These are phyloP conservation scores for Acrodontium crateriforme DNA, from an alignment of 2,329 filamentous ascomycete genomes.

Conservation along the genomic window DNA sequence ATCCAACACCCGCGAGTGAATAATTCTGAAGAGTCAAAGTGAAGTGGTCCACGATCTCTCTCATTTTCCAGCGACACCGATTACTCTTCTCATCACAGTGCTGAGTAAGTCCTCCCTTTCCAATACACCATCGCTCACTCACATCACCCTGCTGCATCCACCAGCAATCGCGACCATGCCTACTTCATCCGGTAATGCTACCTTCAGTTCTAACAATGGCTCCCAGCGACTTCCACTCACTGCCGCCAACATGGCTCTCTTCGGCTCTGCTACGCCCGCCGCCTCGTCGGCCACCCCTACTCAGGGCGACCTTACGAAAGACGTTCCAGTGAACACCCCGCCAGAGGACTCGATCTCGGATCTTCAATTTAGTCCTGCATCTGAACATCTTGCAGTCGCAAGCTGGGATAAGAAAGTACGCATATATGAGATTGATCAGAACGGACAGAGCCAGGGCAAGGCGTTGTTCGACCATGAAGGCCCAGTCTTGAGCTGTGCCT, in stretches of 20 bases:
- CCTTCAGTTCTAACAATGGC: background rate
- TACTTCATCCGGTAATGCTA: slow-evolving; percentile 1
- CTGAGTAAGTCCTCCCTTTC: too few relatives aligned
- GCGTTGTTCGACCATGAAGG: slow-evolving; percentile 75
- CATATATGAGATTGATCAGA: slow-evolving; percentile 76
- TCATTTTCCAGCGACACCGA: too few relatives aligned
- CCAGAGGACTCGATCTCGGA: slow-evolving; percentile 86
- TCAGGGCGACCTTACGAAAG: slow-evolving; percentile 79
- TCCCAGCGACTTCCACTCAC: slow-evolving; percentile 1
- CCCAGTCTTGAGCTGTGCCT: slow-evolving; percentile 72
- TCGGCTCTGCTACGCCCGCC: slow-evolving; percentile 37
- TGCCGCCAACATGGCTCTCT: slow-evolving; percentile 46
- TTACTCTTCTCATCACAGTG: too few relatives aligned
- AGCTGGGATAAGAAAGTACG: slow-evolving; percentile 98
- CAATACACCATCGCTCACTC: too few relatives aligned
- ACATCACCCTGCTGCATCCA: too few relatives aligned
- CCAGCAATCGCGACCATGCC: background rate
- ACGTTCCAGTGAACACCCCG: slow-evolving; percentile 63
- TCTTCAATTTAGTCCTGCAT: slow-evolving; percentile 63
- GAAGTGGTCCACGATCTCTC: too few relatives aligned
- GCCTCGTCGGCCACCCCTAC: slow-evolving; percentile 49
- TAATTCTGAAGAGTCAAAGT: too few relatives aligned
- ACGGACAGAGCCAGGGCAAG: slow-evolving; percentile 70
- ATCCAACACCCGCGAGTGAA: too few relatives aligned
- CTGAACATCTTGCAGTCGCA: slow-evolving; percentile 73